Conservation (phyloP, 805 yeast genomes). For the Metschnikowia picachoensis region DNA sequence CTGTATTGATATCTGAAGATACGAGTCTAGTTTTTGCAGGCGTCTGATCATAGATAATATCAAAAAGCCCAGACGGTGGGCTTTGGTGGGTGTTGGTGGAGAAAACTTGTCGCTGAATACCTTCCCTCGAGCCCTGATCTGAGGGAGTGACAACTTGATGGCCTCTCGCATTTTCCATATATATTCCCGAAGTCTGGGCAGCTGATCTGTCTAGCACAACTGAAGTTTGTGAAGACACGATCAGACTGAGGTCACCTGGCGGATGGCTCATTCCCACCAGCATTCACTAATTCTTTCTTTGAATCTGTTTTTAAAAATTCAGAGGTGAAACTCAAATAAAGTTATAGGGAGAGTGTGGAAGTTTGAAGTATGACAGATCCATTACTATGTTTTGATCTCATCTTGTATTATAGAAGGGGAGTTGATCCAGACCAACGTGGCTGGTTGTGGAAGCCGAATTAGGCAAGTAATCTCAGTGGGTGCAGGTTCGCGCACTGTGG, state of each 20-base stretch:
- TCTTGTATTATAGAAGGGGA: conserved; percentile 1
- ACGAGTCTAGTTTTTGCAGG: neutral
- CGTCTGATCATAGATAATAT: conserved; percentile 12
- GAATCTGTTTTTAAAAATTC: neutral
- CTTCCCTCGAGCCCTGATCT: neutral
- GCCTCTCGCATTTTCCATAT: no score
- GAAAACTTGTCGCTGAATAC: neutral
- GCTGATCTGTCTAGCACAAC: neutral
- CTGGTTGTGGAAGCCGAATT: conserved; percentile 15
- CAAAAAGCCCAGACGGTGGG: conserved; percentile 13
- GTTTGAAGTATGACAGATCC: neutral
- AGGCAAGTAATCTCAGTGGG: neutral
- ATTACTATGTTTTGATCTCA: neutral
- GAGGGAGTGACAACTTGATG: neutral
- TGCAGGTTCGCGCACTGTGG: no score
- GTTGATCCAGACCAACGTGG: conserved; percentile 4
- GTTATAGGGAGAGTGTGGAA: neutral
- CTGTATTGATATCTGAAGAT: conserved; percentile 1
- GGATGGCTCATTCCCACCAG: conserved; percentile 11
- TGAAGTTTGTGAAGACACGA: conserved; percentile 7
- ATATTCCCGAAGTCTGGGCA: neutral
- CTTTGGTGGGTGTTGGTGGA: neutral
- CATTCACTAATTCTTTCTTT: neutral
- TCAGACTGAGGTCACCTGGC: conserved; percentile 9
- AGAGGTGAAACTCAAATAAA: neutral